Evolutionary conservation across 306 rosid genomes (phyloP).

Genomic region (Canavalia gladiata): DNA sequence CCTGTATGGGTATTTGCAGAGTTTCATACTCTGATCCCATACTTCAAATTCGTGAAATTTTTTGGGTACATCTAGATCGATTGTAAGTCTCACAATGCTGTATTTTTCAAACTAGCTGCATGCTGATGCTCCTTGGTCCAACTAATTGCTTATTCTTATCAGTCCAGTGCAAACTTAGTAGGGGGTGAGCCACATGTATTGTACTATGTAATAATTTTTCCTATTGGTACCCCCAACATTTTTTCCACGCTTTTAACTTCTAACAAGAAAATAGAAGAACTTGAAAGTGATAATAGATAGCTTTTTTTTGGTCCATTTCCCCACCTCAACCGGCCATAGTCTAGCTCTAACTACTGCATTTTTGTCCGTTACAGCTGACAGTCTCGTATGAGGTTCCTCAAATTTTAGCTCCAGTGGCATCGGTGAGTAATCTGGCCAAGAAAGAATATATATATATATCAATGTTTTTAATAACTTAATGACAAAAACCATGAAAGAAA

Average conservation of each 20-base stretch:
- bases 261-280: constrained; percentile 31
- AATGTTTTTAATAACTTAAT: not conserved
- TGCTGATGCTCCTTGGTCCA: constrained; percentile 16
- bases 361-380: constrained; percentile 71
- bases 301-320: constrained; percentile 32
- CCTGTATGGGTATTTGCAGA: constrained; percentile 29
- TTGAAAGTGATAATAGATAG: constrained; percentile 2
- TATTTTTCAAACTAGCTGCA: constrained; percentile 36
- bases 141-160: constrained; percentile 32
- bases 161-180: constrained; percentile 29
- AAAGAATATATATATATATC: not conserved
- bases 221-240: constrained; percentile 21
- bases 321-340: constrained; percentile 28
- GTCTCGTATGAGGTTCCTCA: constrained; percentile 97
- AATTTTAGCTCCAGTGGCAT: constrained; percentile 87
- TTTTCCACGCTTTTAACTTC: constrained; percentile 35
- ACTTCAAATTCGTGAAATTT: not conserved
- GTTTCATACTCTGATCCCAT: constrained; percentile 40
- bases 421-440: constrained; percentile 65
- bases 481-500: constrained; percentile 15
- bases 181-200: constrained; percentile 43
- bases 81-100: constrained; percentile 17
- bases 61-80: not conserved
- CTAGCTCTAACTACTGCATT: constrained; percentile 48
- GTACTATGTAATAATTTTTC: constrained; percentile 30